Conservation (phyloP, 208 protist genomes). For the Acanthamoeba lugdunensis region DNA sequence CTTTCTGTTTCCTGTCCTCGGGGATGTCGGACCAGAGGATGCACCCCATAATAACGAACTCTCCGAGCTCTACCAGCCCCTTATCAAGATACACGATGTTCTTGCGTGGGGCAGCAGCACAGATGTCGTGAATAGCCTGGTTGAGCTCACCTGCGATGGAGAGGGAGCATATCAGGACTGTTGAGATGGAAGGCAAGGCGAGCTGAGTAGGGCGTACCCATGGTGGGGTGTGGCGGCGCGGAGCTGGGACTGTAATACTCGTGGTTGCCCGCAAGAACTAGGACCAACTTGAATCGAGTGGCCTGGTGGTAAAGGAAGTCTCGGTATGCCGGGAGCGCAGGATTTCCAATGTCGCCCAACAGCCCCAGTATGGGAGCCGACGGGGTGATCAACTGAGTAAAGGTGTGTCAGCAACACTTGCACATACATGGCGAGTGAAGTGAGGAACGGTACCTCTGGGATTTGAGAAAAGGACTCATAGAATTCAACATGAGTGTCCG, state of each 20-base stretch:
- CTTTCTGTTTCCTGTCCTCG: background rate
- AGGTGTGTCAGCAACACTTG: too few relatives aligned
- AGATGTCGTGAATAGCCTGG: background rate
- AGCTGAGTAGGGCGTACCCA: background rate
- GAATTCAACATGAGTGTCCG: conserved; percentile 52
- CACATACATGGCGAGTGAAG: background rate
- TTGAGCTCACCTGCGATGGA: background rate
- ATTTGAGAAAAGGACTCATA: background rate
- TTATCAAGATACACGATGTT: conserved; percentile 51
- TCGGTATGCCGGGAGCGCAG: background rate
- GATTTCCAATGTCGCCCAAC: conserved; percentile 57
- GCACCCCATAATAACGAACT: conserved; percentile 45
- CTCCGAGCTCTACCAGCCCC: background rate
- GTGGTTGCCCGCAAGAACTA: conserved; percentile 67
- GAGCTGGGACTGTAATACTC: conserved; percentile 43
- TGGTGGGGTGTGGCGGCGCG: conserved; percentile 30
- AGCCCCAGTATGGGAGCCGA: conserved; percentile 50
- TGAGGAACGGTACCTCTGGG: background rate
- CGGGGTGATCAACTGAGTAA: background rate
- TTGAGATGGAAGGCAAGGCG: background rate
- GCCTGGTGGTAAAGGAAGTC: conserved; percentile 49
- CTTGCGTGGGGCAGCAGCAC: background rate
- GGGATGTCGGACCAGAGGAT: conserved; percentile 32
- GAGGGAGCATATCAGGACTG: too few relatives aligned
- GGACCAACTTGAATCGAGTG: conserved; percentile 22